Percentiles rank a stretch among this genome's conserved stretches.
Evolutionary conservation across 345 rosid genomes (phyloP).

Genomic region (Pistacia atlantica): DNA sequence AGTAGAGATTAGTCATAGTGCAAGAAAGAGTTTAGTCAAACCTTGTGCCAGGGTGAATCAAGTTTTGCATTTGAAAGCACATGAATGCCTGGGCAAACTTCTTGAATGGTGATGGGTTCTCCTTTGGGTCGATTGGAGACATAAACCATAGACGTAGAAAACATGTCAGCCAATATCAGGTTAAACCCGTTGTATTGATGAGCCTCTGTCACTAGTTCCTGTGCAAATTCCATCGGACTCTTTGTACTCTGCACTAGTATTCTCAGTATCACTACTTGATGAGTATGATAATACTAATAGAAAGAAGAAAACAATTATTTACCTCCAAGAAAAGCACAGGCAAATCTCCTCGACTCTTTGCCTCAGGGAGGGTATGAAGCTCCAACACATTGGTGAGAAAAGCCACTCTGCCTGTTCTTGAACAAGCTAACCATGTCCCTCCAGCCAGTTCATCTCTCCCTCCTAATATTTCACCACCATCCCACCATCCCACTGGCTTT

Average conservation of each 20-base stretch:
- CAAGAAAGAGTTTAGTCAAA: conserved; percentile 8
- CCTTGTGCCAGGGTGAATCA: conserved; percentile 64
- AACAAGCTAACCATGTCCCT: conserved; percentile 79
- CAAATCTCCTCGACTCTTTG: conserved; percentile 64
- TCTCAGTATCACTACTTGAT: too few species aligned
- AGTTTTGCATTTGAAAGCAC: conserved; percentile 65
- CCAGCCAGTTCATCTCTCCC: conserved; percentile 63
- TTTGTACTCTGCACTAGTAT: conserved; percentile 41
- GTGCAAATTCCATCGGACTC: conserved; percentile 61
- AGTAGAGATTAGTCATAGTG: not conserved
- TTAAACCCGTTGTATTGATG: conserved; percentile 68
- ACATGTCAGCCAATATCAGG: conserved; percentile 57
- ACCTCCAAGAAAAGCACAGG: conserved; percentile 72
- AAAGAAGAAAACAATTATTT: not conserved
- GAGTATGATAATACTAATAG: not conserved
- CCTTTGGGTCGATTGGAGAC: conserved; percentile 56
- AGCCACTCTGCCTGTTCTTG: conserved; percentile 59
- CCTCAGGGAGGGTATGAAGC: conserved; percentile 50
- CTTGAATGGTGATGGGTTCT: conserved; percentile 37
- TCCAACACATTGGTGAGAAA: conserved; percentile 70
- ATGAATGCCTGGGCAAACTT: conserved; percentile 69
- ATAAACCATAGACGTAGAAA: conserved; percentile 56
- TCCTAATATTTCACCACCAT: conserved; percentile 50
- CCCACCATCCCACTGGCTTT: conserved; percentile 65
- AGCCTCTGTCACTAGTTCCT: conserved; percentile 45